Evolutionary conservation across 176 grass and related monocot species (phyloP).

Genomic region (Oropetium thomaeum): DNA sequence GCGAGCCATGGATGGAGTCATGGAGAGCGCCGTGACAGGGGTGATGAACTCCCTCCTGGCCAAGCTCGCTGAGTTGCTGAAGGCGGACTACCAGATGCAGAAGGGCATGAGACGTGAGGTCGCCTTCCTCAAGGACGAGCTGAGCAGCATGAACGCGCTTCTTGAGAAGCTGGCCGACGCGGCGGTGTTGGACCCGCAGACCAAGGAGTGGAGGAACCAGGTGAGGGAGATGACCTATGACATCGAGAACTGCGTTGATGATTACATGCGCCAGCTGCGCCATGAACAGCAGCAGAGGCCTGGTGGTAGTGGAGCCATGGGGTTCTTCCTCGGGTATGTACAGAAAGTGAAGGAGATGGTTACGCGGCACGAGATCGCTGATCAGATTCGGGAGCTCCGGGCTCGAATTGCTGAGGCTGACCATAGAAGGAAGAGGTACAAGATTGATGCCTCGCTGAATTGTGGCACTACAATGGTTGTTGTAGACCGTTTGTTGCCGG

Average conservation of each 20-base stretch:
- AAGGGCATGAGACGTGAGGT: slow-evolving; percentile 20
- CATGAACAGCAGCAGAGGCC: not conserved
- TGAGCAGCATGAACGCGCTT: slow-evolving; percentile 33
- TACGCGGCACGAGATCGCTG: not conserved
- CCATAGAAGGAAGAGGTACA: slow-evolving; percentile 25
- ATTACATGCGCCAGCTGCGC: not conserved
- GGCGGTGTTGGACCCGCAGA: slow-evolving; percentile 12
- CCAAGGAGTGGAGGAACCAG: slow-evolving; percentile 32
- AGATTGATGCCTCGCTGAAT: not conserved
- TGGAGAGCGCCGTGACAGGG: slow-evolving; percentile 30
- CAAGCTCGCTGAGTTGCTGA: slow-evolving; percentile 29
- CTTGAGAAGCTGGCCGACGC: not conserved
- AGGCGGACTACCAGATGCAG: slow-evolving; percentile 8
- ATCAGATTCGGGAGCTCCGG: slow-evolving; percentile 34
- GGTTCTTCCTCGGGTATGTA: not conserved
- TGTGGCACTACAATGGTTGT: not conserved
- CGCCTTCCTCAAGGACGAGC: slow-evolving; percentile 21
- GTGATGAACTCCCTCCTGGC: slow-evolving; percentile 28
- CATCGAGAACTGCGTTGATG: slow-evolving; percentile 23
- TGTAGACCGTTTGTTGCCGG: slow-evolving; percentile 7
- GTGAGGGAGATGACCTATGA: slow-evolving; percentile 42
- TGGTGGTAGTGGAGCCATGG: not conserved
- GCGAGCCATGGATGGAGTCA: slow-evolving; percentile 23
- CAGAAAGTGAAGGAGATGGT: slow-evolving; percentile 12
- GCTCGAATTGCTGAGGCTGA: slow-evolving; percentile 5